Evolutionary conservation across 495 filamentous ascomycete species (phyloP).

Genomic region (Neohortaea acidophila): DNA sequence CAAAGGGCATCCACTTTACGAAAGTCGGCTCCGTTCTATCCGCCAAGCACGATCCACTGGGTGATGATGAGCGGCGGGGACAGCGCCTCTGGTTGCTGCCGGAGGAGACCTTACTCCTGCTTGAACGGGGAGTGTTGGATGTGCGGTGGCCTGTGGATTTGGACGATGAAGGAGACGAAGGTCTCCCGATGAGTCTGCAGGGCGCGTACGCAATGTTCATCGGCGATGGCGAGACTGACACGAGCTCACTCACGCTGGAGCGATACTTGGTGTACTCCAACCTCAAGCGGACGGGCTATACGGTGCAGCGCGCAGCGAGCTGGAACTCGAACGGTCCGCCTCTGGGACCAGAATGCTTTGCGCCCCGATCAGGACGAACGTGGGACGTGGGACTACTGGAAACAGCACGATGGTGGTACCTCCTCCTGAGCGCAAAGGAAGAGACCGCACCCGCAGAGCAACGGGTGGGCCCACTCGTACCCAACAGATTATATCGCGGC

Average conservation of each 20-base stretch:
- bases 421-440: background rate
- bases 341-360: conserved; percentile 3
- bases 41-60: conserved; percentile 15
- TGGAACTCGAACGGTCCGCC: conserved; percentile 29
- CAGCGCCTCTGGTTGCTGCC: conserved; percentile 61
- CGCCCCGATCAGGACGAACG: background rate
- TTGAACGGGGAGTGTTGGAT: conserved; percentile 77
- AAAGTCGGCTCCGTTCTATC: conserved; percentile 44
- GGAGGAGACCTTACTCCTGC: conserved; percentile 76
- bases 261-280: conserved; percentile 75
- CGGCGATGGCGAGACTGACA: conserved; percentile 44
- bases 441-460: conserved; percentile 14
- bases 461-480: conserved; percentile 51
- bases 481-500: conserved; percentile 60
- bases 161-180: conserved; percentile 32
- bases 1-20: conserved; percentile 39
- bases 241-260: conserved; percentile 53
- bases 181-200: conserved; percentile 73
- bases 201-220: conserved; percentile 72
- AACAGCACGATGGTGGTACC: conserved; percentile 18
- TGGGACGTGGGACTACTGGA: conserved; percentile 14
- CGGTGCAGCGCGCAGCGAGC: conserved; percentile 50
- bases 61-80: conserved; percentile 6
- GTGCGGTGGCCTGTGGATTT: conserved; percentile 53
- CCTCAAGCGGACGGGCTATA: conserved; percentile 71